These are phyloP conservation scores for Ochromonadaceae sp. DNA, from an alignment of 352 stramenopile species.

Conservation along the genomic window DNA sequence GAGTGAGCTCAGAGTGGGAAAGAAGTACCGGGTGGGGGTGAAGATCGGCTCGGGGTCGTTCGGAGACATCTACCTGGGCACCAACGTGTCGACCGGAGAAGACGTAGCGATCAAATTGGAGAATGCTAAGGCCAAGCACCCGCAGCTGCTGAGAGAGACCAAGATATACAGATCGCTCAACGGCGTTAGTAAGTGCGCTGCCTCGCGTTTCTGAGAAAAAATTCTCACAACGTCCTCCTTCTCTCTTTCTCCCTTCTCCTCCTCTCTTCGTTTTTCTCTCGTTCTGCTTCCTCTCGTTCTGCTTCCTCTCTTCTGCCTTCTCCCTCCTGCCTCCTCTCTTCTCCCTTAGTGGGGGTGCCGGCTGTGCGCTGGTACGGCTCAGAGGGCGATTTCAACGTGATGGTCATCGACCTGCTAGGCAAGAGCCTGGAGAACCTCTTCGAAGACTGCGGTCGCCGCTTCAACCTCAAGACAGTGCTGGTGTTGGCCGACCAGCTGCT, in stretches of 20 bases:
- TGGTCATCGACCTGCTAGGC: slow-evolving; percentile 98
- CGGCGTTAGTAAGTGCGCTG: slow-evolving; percentile 77
- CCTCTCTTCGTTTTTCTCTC: slow-evolving; percentile 21
- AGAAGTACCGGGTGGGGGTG: slow-evolving; percentile 96
- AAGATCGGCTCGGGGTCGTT: slow-evolving; percentile 99
- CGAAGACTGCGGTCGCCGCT: slow-evolving; percentile 75
- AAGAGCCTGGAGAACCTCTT: slow-evolving; percentile 86
- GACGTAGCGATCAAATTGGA: slow-evolving; percentile 98
- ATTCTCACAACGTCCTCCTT: slow-evolving; percentile 16
- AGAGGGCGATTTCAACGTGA: slow-evolving; percentile 99
- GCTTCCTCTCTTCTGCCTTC: slow-evolving; percentile 6
- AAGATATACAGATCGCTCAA: slow-evolving; percentile 99
- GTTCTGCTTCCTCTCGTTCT: too few relatives aligned
- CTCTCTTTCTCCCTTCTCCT: slow-evolving; percentile 11
- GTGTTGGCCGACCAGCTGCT: slow-evolving; percentile 76
- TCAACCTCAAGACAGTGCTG: slow-evolving; percentile 80
- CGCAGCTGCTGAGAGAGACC: slow-evolving; percentile 96
- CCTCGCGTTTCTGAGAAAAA: slow-evolving; percentile 5
- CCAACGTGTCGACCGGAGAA: slow-evolving; percentile 96
- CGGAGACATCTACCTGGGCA: slow-evolving; percentile 98
- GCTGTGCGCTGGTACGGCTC: slow-evolving; percentile 97
- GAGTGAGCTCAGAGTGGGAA: slow-evolving; percentile 95
- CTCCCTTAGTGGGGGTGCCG: slow-evolving; percentile 78
- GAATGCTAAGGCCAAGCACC: slow-evolving; percentile 80
- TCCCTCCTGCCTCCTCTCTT: slow-evolving; percentile 21